phyloP scores from a whole-genome alignment of 1,284 basidiomycete genomes.

The Leucoagaricus sp. region DNA sequence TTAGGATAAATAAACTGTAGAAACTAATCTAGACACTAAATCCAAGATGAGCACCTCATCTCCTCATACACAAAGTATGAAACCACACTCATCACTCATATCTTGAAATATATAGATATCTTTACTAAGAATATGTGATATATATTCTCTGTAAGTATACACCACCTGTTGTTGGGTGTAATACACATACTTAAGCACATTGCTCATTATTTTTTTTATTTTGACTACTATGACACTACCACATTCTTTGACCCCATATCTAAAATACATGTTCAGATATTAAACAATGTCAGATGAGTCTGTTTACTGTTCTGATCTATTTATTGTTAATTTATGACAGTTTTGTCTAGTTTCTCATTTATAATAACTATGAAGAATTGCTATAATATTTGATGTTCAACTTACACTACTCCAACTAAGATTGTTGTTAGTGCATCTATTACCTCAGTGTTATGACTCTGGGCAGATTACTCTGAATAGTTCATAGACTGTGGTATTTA shows the following conservation, averaged over 20 bases:
- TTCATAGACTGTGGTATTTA: too few species aligned
- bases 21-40: slow-evolving; percentile 41
- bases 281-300: slow-evolving; percentile 39
- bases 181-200: too few species aligned
- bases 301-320: neutral
- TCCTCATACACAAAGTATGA: too few species aligned
- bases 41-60: too few species aligned
- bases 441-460: neutral
- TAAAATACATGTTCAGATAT: slow-evolving; percentile 48
- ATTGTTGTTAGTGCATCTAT: slow-evolving; percentile 1
- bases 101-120: too few species aligned
- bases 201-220: too few species aligned
- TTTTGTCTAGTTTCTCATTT: slow-evolving; percentile 2
- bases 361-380: slow-evolving; percentile 30
- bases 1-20: slow-evolving; percentile 40
- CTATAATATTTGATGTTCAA: slow-evolving; percentile 48
- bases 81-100: too few species aligned
- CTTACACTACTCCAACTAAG: neutral
- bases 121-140: too few species aligned
- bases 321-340: neutral
- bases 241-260: slow-evolving; percentile 52
- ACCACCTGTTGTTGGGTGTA: too few species aligned
- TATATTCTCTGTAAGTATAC: too few species aligned
- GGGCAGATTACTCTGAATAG: too few species aligned
- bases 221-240: too few species aligned